Evolutionary conservation across 2,329 filamentous ascomycete species (phyloP).

Genomic region (Arthrobotrys iridis): DNA sequence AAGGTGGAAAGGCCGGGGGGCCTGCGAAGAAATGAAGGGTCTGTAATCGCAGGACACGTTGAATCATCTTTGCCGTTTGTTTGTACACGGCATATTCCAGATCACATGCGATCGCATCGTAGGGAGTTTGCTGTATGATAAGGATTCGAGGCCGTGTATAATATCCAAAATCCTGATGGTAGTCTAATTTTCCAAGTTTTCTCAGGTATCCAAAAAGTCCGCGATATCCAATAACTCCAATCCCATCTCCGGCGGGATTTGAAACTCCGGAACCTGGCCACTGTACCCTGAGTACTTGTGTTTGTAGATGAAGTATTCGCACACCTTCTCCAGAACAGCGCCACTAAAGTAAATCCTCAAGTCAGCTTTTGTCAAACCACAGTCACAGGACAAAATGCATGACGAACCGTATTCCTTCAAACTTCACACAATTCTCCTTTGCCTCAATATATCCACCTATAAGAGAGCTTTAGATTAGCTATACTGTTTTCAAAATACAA

Average conservation of each 20-base stretch:
- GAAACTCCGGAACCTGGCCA: slow-evolving; percentile 72
- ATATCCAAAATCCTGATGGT: background rate
- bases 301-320: slow-evolving; percentile 76
- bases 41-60: background rate
- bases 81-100: background rate
- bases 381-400: background rate
- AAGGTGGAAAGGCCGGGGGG: slow-evolving; percentile 60
- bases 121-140: background rate
- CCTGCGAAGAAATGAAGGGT: slow-evolving; percentile 49
- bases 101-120: too few species aligned
- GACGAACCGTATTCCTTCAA: slow-evolving; percentile 70
- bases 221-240: slow-evolving; percentile 74
- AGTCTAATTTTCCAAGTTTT: background rate
- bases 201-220: slow-evolving; percentile 67
- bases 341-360: slow-evolving; percentile 63
- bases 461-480: background rate
- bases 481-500: background rate
- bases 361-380: background rate
- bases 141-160: background rate
- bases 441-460: slow-evolving; percentile 64
- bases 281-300: slow-evolving; percentile 71
- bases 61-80: background rate
- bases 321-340: slow-evolving; percentile 73
- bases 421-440: slow-evolving; percentile 67
- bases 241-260: slow-evolving; percentile 73